phyloP scores from a whole-genome alignment of 257 asterid genomes.

The Plantago elongata region DNA sequence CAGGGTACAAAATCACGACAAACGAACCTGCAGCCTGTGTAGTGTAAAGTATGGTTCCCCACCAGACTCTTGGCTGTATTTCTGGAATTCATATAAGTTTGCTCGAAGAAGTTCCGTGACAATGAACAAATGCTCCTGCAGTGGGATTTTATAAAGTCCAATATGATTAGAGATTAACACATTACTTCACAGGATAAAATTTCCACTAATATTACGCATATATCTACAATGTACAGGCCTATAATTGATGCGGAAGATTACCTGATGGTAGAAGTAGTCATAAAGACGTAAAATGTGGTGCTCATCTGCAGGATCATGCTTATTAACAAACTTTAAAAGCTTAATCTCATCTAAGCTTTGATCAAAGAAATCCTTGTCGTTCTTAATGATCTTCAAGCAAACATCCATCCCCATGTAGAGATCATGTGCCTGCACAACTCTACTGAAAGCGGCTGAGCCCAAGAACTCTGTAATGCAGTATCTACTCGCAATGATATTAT shows the following conservation, averaged over 20 bases:
- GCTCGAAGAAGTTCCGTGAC: conserved; percentile 90
- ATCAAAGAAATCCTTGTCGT: conserved; percentile 85
- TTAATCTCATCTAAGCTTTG: conserved; percentile 92
- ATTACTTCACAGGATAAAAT: no score
- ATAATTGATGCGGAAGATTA: conserved; percentile 7
- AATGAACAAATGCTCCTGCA: conserved; percentile 83
- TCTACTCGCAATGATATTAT: conserved; percentile 65
- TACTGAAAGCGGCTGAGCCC: conserved; percentile 93
- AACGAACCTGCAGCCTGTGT: conserved; percentile 69
- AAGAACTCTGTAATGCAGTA: conserved; percentile 65
- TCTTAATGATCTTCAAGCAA: conserved; percentile 87
- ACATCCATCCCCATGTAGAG: conserved; percentile 67
- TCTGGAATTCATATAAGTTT: conserved; percentile 83
- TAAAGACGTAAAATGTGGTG: conserved; percentile 77
- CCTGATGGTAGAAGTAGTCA: conserved; percentile 92
- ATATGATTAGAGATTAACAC: conserved; percentile 2
- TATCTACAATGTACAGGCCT: neutral
- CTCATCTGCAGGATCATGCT: conserved; percentile 75
- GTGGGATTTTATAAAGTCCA: neutral
- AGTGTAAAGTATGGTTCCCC: conserved; percentile 74
- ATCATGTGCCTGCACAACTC: conserved; percentile 84
- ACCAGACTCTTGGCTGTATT: conserved; percentile 73
- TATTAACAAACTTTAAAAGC: conserved; percentile 82
- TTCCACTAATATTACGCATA: no score
- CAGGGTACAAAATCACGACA: neutral